Evolutionary conservation across 1,284 basidiomycete genomes (phyloP), one percentile per base, ranked within the genome.

Genomic region (Malassezia furfur): DNA sequence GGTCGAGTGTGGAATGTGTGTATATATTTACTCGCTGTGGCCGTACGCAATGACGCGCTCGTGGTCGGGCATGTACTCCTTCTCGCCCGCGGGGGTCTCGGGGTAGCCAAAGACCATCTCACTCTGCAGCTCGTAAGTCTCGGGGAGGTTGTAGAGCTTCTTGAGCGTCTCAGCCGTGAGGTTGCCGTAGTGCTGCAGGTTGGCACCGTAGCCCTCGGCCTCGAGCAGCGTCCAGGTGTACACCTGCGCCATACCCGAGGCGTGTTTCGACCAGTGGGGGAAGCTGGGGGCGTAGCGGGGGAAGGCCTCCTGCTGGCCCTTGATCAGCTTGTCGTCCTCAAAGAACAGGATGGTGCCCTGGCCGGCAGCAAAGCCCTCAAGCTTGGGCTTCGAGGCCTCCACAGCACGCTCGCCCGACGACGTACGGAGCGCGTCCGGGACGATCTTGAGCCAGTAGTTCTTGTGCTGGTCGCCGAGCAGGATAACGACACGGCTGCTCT

Each of bases 331-430:
- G 22, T 57, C 49, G 36, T 57, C 52, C 52, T 72, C 70, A 50
- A 67, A 80, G 70, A 80, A 77, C 41, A 79, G 57, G 37, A 79
- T 73, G 8, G 79, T 79, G 32, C 78, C 79, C 59, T 77, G 72
- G 10, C 73, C 79, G 10, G 67, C 60, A 40, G 68, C 62, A 70
- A 78, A 79, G 19, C 59, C 62, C 39, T 69, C 66, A 34, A 78
- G 66, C 12, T 69, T 63, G 15, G 48, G 50, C n/a, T 62, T 31
- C 11, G 64, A 61, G 5, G 50, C 40, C 14, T 64, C 39, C 31
- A 62, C 51, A 5, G 61, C 59, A 31, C 54, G 49, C 17, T 70
- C 63, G 17, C 60, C 65, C 25, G 44, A 54, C 35, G 69, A 50
- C 10, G 61, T 62, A 55, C 62, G 64, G 48, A 76, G 57, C n/a